Conservation (phyloP, 495 filamentous ascomycete genomes). For the Aspergillus mulundensis region DNA sequence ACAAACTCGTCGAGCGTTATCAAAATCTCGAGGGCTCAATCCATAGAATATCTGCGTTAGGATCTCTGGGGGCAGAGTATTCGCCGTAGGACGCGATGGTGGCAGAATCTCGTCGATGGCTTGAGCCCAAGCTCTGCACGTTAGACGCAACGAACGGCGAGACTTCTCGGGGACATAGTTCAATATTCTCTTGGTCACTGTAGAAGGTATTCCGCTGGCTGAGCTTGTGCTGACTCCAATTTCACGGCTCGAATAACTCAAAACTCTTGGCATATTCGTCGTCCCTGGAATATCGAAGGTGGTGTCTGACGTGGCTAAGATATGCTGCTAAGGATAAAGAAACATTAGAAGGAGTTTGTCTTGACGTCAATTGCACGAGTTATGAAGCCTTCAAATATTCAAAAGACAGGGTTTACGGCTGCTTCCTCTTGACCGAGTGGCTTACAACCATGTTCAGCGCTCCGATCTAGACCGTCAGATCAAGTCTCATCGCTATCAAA, state of each 20-base stretch:
- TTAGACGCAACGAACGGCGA: conserved; percentile 13
- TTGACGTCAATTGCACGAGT: background rate
- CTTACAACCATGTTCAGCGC: conserved; percentile 11
- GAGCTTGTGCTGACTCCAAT: background rate
- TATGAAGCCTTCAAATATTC: background rate
- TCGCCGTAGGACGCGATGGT: conserved; percentile 24
- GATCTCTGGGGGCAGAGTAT: conserved; percentile 56
- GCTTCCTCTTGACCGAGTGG: background rate
- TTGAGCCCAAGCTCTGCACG: conserved; percentile 13
- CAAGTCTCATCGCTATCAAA: background rate
- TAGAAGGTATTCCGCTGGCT: conserved; percentile 1
- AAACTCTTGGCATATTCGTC: background rate
- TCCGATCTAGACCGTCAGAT: background rate
- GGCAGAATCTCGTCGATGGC: conserved; percentile 11
- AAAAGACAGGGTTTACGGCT: background rate
- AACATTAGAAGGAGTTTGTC: background rate
- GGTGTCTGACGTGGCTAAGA: background rate
- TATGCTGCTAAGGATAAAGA: background rate
- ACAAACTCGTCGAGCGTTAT: conserved; percentile 63
- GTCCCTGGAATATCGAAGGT: background rate
- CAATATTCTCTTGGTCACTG: conserved; percentile 7
- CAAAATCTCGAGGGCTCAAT: conserved; percentile 58
- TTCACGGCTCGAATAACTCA: background rate
- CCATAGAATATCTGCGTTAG: conserved; percentile 55
- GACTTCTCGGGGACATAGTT: conserved; percentile 6